phyloP scores from a whole-genome alignment of 169 alveolate genomes.

The Plasmodium billcollinsi region DNA sequence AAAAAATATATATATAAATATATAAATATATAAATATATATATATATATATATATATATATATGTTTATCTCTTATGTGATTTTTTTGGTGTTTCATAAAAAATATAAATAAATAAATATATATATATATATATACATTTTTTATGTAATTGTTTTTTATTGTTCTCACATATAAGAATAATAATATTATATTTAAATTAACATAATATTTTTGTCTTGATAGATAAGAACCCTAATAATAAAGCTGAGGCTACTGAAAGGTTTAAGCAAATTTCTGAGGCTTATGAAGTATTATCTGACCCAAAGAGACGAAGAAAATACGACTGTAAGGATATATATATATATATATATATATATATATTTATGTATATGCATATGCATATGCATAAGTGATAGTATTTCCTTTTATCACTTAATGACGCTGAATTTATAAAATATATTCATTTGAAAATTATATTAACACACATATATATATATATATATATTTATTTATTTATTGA shows the following conservation, averaged over 20 bases:
- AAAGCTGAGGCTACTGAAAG: conserved; percentile 82
- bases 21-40: conserved; percentile 17
- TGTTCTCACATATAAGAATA: no score
- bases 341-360: background rate
- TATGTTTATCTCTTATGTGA: background rate
- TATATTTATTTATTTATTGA: background rate
- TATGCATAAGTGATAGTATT: background rate
- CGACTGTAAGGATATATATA: conserved; percentile 73
- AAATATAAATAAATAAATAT: no score
- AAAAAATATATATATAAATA: background rate
- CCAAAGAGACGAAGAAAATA: conserved; percentile 79
- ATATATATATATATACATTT: no score
- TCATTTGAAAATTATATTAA: background rate
- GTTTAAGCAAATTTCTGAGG: conserved; percentile 82
- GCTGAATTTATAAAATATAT: background rate
- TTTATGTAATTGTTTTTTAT: no score
- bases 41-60: background rate
- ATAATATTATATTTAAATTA: no score
- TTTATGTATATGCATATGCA: background rate
- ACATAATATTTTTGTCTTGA: background rate
- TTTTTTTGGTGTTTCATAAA: no score
- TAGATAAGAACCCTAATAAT: conserved; percentile 80
- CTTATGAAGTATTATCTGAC: conserved; percentile 85
- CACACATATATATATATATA: background rate
- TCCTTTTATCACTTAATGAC: background rate